Percentiles rank a stretch among this genome's conserved stretches.
Evolutionary conservation across 352 stramenopile genomes (phyloP).

Genomic region (Phytophthora colocasiae): DNA sequence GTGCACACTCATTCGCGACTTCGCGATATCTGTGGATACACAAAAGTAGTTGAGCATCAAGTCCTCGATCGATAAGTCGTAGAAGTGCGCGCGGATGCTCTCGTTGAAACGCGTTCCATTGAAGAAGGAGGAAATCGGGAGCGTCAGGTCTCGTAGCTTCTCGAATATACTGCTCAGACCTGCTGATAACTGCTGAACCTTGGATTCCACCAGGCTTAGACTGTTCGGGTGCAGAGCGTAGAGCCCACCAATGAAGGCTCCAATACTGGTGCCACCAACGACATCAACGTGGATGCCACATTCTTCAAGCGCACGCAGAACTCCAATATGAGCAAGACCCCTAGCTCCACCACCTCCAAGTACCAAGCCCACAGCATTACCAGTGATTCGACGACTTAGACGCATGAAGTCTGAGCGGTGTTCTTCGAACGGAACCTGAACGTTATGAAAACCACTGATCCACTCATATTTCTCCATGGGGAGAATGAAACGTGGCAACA

Average conservation of each 20-base stretch:
- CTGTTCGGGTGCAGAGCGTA: slow-evolving; percentile 85
- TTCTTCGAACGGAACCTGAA: slow-evolving; percentile 80
- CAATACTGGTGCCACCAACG: slow-evolving; percentile 93
- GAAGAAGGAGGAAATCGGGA: slow-evolving; percentile 92
- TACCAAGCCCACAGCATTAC: slow-evolving; percentile 93
- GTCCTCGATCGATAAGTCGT: slow-evolving; percentile 87
- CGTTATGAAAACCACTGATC: slow-evolving; percentile 88
- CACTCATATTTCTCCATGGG: slow-evolving; percentile 89
- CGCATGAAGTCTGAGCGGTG: slow-evolving; percentile 84
- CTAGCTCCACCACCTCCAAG: slow-evolving; percentile 93
- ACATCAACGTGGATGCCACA: slow-evolving; percentile 94
- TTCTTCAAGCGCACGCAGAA: slow-evolving; percentile 93
- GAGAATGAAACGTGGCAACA: slow-evolving; percentile 74
- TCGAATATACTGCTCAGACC: slow-evolving; percentile 76
- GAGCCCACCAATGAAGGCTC: slow-evolving; percentile 84
- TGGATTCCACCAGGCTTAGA: slow-evolving; percentile 59
- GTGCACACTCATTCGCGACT: slow-evolving; percentile 88
- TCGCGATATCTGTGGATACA: slow-evolving; percentile 93
- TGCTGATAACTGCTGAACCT: slow-evolving; percentile 62
- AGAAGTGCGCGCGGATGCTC: slow-evolving; percentile 76
- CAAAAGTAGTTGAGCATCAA: slow-evolving; percentile 94
- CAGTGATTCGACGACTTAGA: slow-evolving; percentile 91
- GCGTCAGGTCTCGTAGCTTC: slow-evolving; percentile 85
- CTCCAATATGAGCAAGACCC: slow-evolving; percentile 94
- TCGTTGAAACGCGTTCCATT: slow-evolving; percentile 86